A percentile compares a stretch with the other conserved stretches of the same genome.
Conservation (phyloP, 345 rosid species). For the Capsella bursapastoris region DNA sequence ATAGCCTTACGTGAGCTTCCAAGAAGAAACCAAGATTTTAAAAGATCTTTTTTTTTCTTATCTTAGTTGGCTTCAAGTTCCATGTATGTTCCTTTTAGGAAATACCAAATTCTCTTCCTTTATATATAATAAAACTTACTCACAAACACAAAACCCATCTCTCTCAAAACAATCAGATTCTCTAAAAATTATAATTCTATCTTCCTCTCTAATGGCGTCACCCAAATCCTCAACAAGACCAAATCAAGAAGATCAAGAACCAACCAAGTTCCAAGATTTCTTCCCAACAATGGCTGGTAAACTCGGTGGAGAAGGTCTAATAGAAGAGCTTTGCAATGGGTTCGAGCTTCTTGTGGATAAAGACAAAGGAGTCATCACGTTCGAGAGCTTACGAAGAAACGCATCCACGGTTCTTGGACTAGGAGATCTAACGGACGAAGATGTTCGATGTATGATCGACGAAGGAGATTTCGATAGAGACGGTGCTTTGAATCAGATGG, state of each 20-base stretch:
- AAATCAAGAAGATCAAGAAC: slow-evolving; percentile 35
- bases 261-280: slow-evolving; percentile 59
- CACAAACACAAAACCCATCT: slow-evolving; percentile 33
- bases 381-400: slow-evolving; percentile 68
- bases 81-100: slow-evolving; percentile 65
- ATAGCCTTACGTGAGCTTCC: slow-evolving; percentile 49
- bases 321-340: slow-evolving; percentile 82
- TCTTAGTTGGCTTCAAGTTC: slow-evolving; percentile 54
- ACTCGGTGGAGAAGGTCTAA: slow-evolving; percentile 80
- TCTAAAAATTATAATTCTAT: not conserved
- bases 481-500: slow-evolving; percentile 83
- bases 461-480: slow-evolving; percentile 85
- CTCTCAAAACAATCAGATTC: not conserved
- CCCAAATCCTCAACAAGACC: slow-evolving; percentile 37
- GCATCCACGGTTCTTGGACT: slow-evolving; percentile 66
- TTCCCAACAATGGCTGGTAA: slow-evolving; percentile 80
- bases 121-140: slow-evolving; percentile 13
- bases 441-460: slow-evolving; percentile 62
- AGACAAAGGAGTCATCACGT: slow-evolving; percentile 73
- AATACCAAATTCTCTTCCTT: slow-evolving; percentile 41
- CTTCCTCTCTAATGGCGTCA: slow-evolving; percentile 46
- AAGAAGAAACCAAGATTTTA: slow-evolving; percentile 35
- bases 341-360: slow-evolving; percentile 70
- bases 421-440: slow-evolving; percentile 75
- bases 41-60: slow-evolving; percentile 20